Evolutionary conservation across 2,329 filamentous ascomycete species (phyloP), one percentile per base, ranked within the genome.

Genomic region (Aureobasidium sp.): DNA sequence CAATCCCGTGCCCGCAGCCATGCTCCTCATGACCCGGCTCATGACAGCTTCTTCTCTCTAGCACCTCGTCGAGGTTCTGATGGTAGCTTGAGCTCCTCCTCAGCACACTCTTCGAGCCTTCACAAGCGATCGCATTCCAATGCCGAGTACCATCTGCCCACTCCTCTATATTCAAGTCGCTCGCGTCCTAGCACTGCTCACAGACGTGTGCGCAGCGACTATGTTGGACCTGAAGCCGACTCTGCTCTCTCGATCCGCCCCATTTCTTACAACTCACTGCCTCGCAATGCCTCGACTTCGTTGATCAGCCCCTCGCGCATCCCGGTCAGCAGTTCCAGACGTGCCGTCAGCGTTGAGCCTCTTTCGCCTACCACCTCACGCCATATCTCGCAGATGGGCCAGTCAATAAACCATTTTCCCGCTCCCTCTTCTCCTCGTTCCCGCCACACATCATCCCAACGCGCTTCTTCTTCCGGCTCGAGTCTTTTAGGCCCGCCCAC

Each of bases 51-150:
- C 57, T 60, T 49, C n/a, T 49, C 45, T 17, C 36, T 44, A 22
- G 34, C 44, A 15, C 11, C 45, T 11, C 57, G 87, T 65, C 82
- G 87, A 73, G 87, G 86, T 25, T 90, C 88, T 47, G 89, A 92
- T 69, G 87, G 88, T n/a, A 85, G 81, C 70, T 74, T 88, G 66
- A 51, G 41, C 42, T 55, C 49, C 14, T 51, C 60, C 45, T 60
- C 62, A 27, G 36, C 45, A 36, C 45, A 34, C 3, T 49, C 64
- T n/a, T 17, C 55, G 12, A 42, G 36, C 37, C 44, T 56, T 11
- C 64, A 65, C 51, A 56, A 52, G 34, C 61, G 64, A 60, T 59
- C 62, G 9, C 57, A 45, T n/a, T 64, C 62, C 39, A 53, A 62
- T 37, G 56, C 41, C 37, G 44, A 56, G 17, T 52, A 31, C 39